Evolutionary conservation across 2,329 filamentous ascomycete species (phyloP), one percentile per base, ranked within the genome.

Genomic region (Neopestalotiopsis sp.): DNA sequence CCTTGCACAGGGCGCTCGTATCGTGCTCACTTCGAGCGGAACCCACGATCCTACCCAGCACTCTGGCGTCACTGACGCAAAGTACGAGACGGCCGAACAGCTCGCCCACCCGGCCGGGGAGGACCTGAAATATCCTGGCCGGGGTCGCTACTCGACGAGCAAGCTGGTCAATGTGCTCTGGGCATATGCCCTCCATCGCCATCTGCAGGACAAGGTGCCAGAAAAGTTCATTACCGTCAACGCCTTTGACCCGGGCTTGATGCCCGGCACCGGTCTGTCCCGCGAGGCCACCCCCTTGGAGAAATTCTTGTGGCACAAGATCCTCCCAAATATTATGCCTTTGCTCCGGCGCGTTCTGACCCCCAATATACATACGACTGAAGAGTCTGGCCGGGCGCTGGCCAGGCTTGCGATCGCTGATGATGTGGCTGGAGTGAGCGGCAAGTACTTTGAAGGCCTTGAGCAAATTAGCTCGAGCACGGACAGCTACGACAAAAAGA

Each of bases 151-250:
- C 69, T 61, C 80, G 1, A 84, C 76, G 7, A 80, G 76, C 68
- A 87, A 88, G 76, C 77, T 86, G 2, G 78, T 75, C 30, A 87
- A 87, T 73, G 70, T 86, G 0, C 69, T 87, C 20, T 88, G 84
- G 81, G 78, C 77, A 17, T 85, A 86, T 69, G 83, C 83, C 0
- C 75, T 87, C 13, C 72, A 81, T 14, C 73, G 78, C 3, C 80
- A 78, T 1, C 73, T 86, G 2, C 49, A 71, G 7, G 69, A 75
- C 28, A 67, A 63, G 7, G 49, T 64, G 6, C 57, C 73, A 2
- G 70, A 71, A 1, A 71, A 61, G 32, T 70, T 70, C 12, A 78
- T 82, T 73, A 83, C 82, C 0, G 82, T 84, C 1, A 79, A 71
- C 4, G 79, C 82, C 0, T 80, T 85, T 52, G 81, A 86, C 71